Evolutionary conservation across 2,329 filamentous ascomycete species (phyloP).

Genomic region (Aspergillus melleus): DNA sequence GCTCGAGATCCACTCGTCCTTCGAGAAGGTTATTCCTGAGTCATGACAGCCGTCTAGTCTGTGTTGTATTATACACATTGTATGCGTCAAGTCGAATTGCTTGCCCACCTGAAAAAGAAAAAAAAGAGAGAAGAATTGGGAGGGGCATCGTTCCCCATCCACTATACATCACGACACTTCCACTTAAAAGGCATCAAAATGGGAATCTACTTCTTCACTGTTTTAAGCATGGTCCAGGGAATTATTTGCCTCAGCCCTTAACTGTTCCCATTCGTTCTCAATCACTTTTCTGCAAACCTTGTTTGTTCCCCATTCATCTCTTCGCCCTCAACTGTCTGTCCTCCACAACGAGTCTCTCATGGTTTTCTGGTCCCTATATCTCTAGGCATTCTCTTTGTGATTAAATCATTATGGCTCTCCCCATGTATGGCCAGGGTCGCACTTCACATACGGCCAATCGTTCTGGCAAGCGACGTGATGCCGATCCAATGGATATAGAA

Average conservation of each 20-base stretch:
- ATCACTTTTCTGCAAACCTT: not conserved
- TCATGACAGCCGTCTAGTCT: not conserved
- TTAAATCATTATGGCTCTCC: constrained; percentile 9
- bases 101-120: not conserved
- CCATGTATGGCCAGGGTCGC: constrained; percentile 5
- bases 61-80: not conserved
- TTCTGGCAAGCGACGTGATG: constrained; percentile 3
- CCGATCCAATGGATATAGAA: constrained; percentile 19
- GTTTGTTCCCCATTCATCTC: not conserved
- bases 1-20: constrained; percentile 1
- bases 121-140: not conserved
- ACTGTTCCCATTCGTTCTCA: not conserved
- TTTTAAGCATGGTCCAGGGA: constrained; percentile 12
- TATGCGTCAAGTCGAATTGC: not conserved
- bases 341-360: not conserved
- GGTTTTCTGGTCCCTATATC: not conserved
- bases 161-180: not conserved
- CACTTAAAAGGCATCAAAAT: constrained; percentile 3
- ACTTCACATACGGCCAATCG: not conserved
- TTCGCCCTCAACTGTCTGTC: not conserved
- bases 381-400: not conserved
- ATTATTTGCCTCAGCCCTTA: not conserved
- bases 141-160: not conserved
- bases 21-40: constrained; percentile 4
- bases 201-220: constrained; percentile 7